These are phyloP conservation scores for Hypoxylon sp. DNA, from an alignment of 2,329 filamentous ascomycete species.

Conservation along the genomic window DNA sequence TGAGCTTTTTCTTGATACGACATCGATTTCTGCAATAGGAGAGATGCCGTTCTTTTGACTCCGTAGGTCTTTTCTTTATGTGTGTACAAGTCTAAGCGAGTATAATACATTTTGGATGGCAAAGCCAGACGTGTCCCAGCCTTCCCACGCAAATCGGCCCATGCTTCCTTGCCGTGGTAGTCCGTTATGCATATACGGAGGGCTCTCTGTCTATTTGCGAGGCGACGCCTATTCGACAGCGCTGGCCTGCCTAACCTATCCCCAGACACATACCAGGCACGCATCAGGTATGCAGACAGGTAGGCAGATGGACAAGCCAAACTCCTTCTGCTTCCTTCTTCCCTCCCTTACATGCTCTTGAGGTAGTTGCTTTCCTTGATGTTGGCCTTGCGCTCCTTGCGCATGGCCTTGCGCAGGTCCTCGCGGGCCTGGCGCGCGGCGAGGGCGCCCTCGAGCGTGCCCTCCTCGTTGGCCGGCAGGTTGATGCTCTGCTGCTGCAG, in stretches of 20 bases:
- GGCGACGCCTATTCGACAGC: not conserved
- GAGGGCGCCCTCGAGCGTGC: slow-evolving; percentile 55
- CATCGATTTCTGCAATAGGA: not conserved
- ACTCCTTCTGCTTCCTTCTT: too few relatives aligned
- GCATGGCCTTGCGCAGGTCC: slow-evolving; percentile 74
- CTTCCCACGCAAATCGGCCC: not conserved
- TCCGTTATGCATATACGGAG: not conserved
- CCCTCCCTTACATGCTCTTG: slow-evolving; percentile 70
- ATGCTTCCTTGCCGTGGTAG: too few relatives aligned
- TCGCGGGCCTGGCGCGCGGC: slow-evolving; percentile 60
- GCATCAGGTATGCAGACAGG: too few relatives aligned
- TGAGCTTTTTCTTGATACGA: not conserved
- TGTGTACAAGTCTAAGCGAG: slow-evolving; percentile 19
- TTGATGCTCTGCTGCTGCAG: slow-evolving; percentile 81
- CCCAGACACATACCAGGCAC: too few relatives aligned
- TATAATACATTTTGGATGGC: slow-evolving; percentile 25
- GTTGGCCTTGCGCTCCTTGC: slow-evolving; percentile 74
- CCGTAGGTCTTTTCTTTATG: slow-evolving; percentile 1
- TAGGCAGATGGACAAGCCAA: not conserved
- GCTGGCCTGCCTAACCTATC: not conserved
- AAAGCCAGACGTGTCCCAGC: slow-evolving; percentile 4
- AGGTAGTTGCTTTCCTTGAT: slow-evolving; percentile 91
- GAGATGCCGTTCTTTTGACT: not conserved
- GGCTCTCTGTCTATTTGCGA: not conserved
- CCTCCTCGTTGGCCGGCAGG: slow-evolving; percentile 62